These are phyloP conservation scores for Euphorbia corollata DNA, from an alignment of 441 rosid genomes.

Conservation along the genomic window DNA sequence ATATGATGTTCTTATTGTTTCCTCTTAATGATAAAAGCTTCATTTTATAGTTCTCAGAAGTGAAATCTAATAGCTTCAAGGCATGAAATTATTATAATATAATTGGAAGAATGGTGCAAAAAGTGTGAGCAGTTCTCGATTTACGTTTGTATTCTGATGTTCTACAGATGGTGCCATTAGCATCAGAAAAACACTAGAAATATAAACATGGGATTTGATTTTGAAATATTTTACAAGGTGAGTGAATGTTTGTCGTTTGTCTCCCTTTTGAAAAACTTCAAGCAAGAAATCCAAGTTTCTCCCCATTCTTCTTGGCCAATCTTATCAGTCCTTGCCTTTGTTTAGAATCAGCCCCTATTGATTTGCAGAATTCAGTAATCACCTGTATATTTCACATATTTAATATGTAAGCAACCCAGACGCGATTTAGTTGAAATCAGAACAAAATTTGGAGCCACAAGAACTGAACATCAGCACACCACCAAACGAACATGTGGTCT, in stretches of 20 bases:
- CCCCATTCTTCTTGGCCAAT: conserved; percentile 92
- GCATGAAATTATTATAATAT: conserved; percentile 18
- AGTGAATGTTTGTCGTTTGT: background rate
- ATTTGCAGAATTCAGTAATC: conserved; percentile 85
- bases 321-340: conserved; percentile 93
- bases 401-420: background rate
- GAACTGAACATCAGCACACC: background rate
- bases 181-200: conserved; percentile 7
- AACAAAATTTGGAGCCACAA: background rate
- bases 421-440: background rate
- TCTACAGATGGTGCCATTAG: conserved; percentile 18
- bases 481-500: background rate
- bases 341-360: conserved; percentile 89
- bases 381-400: conserved; percentile 37
- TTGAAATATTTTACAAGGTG: conserved; percentile 2
- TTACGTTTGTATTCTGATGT: conserved; percentile 15
- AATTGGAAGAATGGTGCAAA: conserved; percentile 19
- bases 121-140: background rate
- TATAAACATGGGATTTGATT: background rate
- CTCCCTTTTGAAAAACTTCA: conserved; percentile 19
- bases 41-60: background rate
- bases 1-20: too few species aligned
- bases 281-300: conserved; percentile 86
- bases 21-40: too few species aligned
- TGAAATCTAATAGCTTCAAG: background rate